Conservation (phyloP, 2,329 filamentous ascomycete genomes). For the Ophiostoma novo-ulmi region DNA sequence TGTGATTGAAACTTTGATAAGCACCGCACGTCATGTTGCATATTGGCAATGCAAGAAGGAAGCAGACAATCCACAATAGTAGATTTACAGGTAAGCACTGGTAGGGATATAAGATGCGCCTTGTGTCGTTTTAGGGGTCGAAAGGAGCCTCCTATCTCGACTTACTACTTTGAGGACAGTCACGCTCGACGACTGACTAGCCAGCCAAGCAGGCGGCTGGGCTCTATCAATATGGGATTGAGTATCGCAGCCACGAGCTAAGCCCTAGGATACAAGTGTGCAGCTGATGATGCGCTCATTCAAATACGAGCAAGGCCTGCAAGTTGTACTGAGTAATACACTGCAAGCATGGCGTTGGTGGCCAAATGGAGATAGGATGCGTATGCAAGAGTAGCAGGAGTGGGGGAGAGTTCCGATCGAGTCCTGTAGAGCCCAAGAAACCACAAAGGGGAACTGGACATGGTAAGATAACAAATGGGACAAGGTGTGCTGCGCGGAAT, state of each 20-base stretch:
- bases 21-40: neutral
- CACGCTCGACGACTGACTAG: too few relatives aligned
- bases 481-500: neutral
- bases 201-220: too few relatives aligned
- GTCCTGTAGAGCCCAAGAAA: neutral
- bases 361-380: constrained; percentile 1
- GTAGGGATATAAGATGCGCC: neutral
- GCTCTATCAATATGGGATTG: neutral
- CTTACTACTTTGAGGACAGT: too few relatives aligned
- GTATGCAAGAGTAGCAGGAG: neutral
- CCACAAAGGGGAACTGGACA: neutral
- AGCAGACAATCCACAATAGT: too few relatives aligned
- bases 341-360: neutral
- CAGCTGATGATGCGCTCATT: neutral
- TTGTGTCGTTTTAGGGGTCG: neutral
- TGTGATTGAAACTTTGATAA: neutral
- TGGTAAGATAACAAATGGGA: neutral
- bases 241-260: neutral
- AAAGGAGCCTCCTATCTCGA: neutral
- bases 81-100: neutral
- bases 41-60: neutral
- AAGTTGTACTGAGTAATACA: too few relatives aligned
- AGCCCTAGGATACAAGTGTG: too few relatives aligned
- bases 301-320: neutral
- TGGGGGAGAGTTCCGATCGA: too few relatives aligned